These are phyloP conservation scores for Carpinus fangiana DNA, from an alignment of 306 rosid species.

Conservation along the genomic window DNA sequence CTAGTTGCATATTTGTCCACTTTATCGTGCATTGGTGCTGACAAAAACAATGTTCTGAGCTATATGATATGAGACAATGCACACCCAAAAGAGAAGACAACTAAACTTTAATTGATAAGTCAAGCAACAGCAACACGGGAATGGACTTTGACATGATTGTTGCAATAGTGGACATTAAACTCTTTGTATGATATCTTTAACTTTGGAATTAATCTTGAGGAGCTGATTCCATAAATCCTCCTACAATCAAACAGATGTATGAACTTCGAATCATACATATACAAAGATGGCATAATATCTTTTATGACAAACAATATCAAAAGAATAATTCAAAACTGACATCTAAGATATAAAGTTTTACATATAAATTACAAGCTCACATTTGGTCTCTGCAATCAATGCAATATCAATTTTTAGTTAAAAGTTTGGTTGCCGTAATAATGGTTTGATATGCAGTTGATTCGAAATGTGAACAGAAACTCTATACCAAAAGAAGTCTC, in stretches of 20 bases:
- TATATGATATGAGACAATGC: no score
- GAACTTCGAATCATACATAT: neutral
- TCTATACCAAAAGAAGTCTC: neutral
- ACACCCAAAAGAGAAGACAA: no score
- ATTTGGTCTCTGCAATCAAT: neutral
- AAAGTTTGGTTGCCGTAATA: neutral
- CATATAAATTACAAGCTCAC: neutral
- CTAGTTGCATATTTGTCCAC: no score
- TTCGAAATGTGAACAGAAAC: constrained; percentile 9
- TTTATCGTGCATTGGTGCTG: no score
- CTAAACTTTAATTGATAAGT: no score
- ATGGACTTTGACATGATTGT: neutral
- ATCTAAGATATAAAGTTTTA: neutral
- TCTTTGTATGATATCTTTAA: neutral
- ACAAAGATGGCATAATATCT: neutral
- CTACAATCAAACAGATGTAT: neutral
- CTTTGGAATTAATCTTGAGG: neutral
- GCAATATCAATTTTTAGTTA: neutral
- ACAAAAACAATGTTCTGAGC: no score
- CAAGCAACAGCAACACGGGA: no score
- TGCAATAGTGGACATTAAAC: neutral
- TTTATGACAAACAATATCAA: neutral
- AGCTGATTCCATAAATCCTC: neutral
- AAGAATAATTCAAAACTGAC: neutral
- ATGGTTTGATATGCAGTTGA: neutral